phyloP scores from a whole-genome alignment of 202 grass and related monocot species.

The Setaria italica region DNA sequence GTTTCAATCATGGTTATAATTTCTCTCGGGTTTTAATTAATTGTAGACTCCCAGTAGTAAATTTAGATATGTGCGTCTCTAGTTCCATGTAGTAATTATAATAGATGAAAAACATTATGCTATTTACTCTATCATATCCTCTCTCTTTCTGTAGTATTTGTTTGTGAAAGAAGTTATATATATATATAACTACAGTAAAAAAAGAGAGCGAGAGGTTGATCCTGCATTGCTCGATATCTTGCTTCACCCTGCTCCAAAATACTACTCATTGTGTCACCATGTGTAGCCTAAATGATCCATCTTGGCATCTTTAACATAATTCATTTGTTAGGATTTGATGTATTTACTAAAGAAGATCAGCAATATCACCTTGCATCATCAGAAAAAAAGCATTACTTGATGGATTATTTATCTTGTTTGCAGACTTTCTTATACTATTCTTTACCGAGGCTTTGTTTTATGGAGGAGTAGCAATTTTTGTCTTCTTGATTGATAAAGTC shows the following conservation, averaged over 20 bases:
- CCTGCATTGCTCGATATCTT: slow-evolving; percentile 5
- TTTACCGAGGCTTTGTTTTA: slow-evolving; percentile 99
- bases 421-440: slow-evolving; percentile 99
- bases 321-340: slow-evolving; percentile 12
- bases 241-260: background rate
- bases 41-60: background rate
- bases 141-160: slow-evolving; percentile 10
- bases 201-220: background rate
- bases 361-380: background rate
- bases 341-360: slow-evolving; percentile 4
- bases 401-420: slow-evolving; percentile 24
- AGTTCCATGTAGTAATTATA: slow-evolving; percentile 24
- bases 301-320: slow-evolving; percentile 20
- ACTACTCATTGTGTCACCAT: background rate
- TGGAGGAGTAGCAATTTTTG: slow-evolving; percentile 81
- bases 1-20: background rate
- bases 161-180: slow-evolving; percentile 17
- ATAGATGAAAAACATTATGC: slow-evolving; percentile 8
- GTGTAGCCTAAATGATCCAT: slow-evolving; percentile 26
- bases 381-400: slow-evolving; percentile 32
- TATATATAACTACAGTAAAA: slow-evolving; percentile 9
- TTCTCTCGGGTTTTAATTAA: background rate
- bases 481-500: slow-evolving; percentile 81
- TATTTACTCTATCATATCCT: slow-evolving; percentile 1
- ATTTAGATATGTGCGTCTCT: slow-evolving; percentile 15